Evolutionary conservation across 495 filamentous ascomycete species (phyloP), one percentile per base, ranked within the genome.

Genomic region (Aspergillus panamensis): DNA sequence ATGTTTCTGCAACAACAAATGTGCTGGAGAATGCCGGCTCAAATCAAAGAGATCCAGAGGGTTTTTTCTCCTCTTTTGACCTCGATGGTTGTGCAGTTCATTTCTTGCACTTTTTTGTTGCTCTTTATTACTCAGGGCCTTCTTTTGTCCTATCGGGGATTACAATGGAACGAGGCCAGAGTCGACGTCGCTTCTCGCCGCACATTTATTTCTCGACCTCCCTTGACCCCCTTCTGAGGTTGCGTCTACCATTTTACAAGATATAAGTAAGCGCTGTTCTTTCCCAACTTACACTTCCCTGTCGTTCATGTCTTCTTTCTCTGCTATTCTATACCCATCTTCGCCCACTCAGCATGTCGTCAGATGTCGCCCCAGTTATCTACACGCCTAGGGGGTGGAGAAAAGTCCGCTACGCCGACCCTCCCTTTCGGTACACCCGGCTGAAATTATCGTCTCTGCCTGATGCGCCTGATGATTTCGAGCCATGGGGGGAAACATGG

Each of bases 391-490:
- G 25, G 25, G 25, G 25, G 25, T 52, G 49, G 49, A 32, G 40
- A 6, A 44, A 1, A 1, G 3, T 45, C 6, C 0, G 20, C n/a
- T 64, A 57, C 39, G 43, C 60, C 8, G 17, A 55, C 13, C 65
- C 65, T 45, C 33, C 14, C 1, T 55, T 51, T 10, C 21, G 59
- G 2, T 31, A 53, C 8, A 44, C 55, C 43, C 40, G 31, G 49
- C 21, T 67, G 29, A 30, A 65, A 7, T 30, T 76, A 30, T 47
- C 17, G 2, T 14, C 31, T 7, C 60, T 74, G 25, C 44, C 55
- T 1, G 67, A 73, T 37, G 67, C 71, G 13, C 70, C 73, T 1
- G 40, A 47, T 0, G 44, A 66, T 44, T 69, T 47, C 42, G 1
- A 29, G 2, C 52, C 66, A 25, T 45, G 54, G 9, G 48, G 51